Evolutionary conservation across 768 basidiomycete species (phyloP), one percentile per base, ranked within the genome.

Genomic region (Neoboletus brunneissimus): DNA sequence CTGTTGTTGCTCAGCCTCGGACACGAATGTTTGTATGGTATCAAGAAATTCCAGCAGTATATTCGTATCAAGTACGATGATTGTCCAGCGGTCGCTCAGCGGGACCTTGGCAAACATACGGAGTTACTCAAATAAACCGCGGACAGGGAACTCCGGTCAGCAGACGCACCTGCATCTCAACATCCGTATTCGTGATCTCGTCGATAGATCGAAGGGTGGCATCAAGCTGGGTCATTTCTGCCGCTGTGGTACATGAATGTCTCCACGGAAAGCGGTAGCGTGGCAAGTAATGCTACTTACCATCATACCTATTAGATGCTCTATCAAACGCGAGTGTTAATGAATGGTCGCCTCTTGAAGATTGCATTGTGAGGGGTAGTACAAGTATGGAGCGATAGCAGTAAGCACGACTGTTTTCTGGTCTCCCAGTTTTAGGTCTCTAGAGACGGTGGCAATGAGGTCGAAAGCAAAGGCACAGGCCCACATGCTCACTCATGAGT

Each of bases 41-140:
- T 84, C 82, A 56, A 91, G 80, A 57, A 84, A 77, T 65, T 85
- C 82, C 62, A 90, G 71, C 27, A 94, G 75, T 58, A 92, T 81
- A 62, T 93, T 94, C 29, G 91, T 93, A 65, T 94, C 91, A 32
- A 91, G 67, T 16, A 93, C 81, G 49, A 92, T 64, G 61, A 80
- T 81, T 18, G 74, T 72, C 35, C 73, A 65, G 55, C 62, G 71
- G 60, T 79, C 79, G 7, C 73, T 71, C 37, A 76, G 58, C 35
- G 80, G 75, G 12, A 73, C 74, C 80, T 84, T 58, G 35, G 48
- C 31, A 7, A 16, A 22, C 38, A 32, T 11, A n/a, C n/a, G 16
- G 23, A 3, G 31, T 38, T 27, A 54, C 20, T 48, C 34, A 34
- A 16, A 34, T 48, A 27, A 20, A 6, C 8, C 3, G 9, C 7